Evolutionary conservation across 176 grass and related monocot species (phyloP).

Genomic region (Typha latifolia): DNA sequence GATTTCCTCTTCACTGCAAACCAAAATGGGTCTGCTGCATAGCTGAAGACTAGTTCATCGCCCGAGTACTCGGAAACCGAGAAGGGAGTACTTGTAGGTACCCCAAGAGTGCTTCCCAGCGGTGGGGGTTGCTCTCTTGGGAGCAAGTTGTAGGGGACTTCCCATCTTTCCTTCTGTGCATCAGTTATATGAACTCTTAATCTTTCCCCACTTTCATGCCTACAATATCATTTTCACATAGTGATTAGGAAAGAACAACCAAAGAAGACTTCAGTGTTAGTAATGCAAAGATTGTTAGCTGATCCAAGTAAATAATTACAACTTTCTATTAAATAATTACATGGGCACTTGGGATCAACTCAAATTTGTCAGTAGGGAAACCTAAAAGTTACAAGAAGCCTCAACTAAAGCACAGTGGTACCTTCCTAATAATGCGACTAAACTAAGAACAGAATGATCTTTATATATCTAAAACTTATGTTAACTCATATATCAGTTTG

Average conservation of each 20-base stretch:
- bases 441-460: background rate
- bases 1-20: constrained; percentile 54
- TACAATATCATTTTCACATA: constrained; percentile 7
- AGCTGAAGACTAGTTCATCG: constrained; percentile 56
- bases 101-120: background rate
- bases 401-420: background rate
- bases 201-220: constrained; percentile 73
- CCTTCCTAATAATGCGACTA: background rate
- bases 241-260: constrained; percentile 11
- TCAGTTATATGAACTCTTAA: constrained; percentile 78
- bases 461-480: too few species aligned
- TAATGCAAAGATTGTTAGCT: constrained; percentile 3
- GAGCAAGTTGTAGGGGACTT: constrained; percentile 83
- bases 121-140: constrained; percentile 44
- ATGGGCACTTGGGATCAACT: background rate
- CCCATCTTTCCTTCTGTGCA: constrained; percentile 73
- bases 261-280: constrained; percentile 5
- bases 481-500: too few species aligned
- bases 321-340: background rate
- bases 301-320: background rate
- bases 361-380: background rate
- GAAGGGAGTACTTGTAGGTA: constrained; percentile 21
- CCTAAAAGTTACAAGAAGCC: background rate
- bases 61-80: constrained; percentile 42
- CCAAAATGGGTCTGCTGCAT: constrained; percentile 55